Evolutionary conservation across 768 basidiomycete genomes (phyloP).

Genomic region (Macrocybe gigantea): DNA sequence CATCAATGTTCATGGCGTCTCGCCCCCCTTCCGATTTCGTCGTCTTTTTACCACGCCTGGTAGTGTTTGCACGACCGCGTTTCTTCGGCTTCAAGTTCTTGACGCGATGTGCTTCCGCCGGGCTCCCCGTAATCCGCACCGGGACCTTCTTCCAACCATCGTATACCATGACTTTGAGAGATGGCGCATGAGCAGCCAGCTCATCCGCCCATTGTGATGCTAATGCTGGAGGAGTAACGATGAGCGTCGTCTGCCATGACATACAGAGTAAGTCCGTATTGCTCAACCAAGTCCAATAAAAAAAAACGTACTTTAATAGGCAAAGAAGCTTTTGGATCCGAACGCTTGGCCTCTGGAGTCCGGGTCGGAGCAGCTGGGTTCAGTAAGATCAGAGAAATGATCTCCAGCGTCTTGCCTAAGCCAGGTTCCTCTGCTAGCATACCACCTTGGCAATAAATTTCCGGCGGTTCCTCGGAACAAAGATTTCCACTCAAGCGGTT

Average conservation of each 20-base stretch:
- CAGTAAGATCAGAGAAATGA: slow-evolving; percentile 71
- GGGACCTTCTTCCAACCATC: slow-evolving; percentile 72
- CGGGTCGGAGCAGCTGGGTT: slow-evolving; percentile 58
- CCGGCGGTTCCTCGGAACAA: slow-evolving; percentile 21
- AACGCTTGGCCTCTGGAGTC: slow-evolving; percentile 35
- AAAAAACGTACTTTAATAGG: slow-evolving; percentile 47
- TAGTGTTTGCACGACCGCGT: slow-evolving; percentile 5
- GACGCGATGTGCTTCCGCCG: slow-evolving; percentile 30
- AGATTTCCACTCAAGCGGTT: slow-evolving; percentile 56
- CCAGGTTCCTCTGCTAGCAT: slow-evolving; percentile 92
- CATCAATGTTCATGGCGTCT: slow-evolving; percentile 15
- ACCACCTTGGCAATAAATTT: slow-evolving; percentile 47
- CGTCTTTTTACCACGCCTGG: slow-evolving; percentile 9
- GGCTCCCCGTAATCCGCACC: slow-evolving; percentile 43
- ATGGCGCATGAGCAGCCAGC: slow-evolving; percentile 66
- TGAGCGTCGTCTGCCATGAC: slow-evolving; percentile 63
- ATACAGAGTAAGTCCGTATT: background rate
- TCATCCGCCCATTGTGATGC: slow-evolving; percentile 87
- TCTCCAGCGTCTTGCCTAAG: slow-evolving; percentile 85
- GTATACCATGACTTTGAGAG: slow-evolving; percentile 73
- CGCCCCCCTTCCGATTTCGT: slow-evolving; percentile 8
- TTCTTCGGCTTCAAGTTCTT: slow-evolving; percentile 19
- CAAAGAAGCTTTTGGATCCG: slow-evolving; percentile 51
- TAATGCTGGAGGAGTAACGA: slow-evolving; percentile 78
- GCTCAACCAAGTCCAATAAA: background rate